phyloP scores from a whole-genome alignment of 2,329 filamentous ascomycete genomes.

The Stagonosporopsis vannaccii region DNA sequence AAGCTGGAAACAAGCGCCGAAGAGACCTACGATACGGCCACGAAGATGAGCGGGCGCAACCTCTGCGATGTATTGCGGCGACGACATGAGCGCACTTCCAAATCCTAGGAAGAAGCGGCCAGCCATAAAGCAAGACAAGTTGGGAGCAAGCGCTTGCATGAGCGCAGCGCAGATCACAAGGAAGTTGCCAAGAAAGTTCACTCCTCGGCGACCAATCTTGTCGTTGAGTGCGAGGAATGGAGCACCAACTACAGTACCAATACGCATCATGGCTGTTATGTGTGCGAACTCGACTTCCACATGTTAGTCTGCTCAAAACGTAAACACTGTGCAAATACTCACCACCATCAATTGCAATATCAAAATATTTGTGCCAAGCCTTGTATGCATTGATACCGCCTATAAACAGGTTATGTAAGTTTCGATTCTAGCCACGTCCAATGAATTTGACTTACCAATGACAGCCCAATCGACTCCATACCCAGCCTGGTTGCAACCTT shows the following conservation, averaged over 20 bases:
- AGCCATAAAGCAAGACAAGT: constrained; percentile 49
- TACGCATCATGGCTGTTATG: constrained; percentile 58
- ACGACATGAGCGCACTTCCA: constrained; percentile 48
- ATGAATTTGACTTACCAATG: constrained; percentile 40
- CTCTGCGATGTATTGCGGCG: constrained; percentile 52
- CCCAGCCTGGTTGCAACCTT: constrained; percentile 58
- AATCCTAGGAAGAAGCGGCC: constrained; percentile 51
- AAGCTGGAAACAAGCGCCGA: constrained; percentile 57
- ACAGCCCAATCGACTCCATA: constrained; percentile 61
- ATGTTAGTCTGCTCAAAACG: constrained; percentile 21
- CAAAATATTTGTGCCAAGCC: constrained; percentile 55
- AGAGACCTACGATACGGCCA: constrained; percentile 57
- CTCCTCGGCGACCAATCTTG: constrained; percentile 56
- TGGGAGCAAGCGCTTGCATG: constrained; percentile 43
- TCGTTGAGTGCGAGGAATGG: constrained; percentile 57
- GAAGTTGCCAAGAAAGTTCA: constrained; percentile 57
- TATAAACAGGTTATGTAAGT: neutral
- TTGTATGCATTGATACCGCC: constrained; percentile 54
- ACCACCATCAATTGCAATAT: constrained; percentile 51
- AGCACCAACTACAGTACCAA: constrained; percentile 55
- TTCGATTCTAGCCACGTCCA: neutral
- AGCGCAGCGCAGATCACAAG: constrained; percentile 56
- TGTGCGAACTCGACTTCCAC: constrained; percentile 37
- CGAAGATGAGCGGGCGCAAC: constrained; percentile 44
- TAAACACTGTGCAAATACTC: constrained; percentile 19